These are phyloP conservation scores for Schizophyllum amplum DNA, from an alignment of 1,284 basidiomycete genomes.

Conservation along the genomic window DNA sequence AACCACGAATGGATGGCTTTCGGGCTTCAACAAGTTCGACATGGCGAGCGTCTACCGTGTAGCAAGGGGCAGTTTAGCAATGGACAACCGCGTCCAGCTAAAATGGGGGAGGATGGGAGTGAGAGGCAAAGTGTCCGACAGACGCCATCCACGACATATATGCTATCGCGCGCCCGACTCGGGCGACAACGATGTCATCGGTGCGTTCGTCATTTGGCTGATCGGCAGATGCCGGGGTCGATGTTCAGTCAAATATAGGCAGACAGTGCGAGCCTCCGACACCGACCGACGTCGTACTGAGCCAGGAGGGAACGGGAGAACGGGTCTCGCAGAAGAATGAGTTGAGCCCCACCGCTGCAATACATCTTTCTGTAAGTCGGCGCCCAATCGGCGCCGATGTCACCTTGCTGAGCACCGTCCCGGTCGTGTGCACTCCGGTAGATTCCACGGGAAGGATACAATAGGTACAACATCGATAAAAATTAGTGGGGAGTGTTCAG, in stretches of 20 bases:
- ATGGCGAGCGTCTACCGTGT: background rate
- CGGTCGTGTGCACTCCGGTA: background rate
- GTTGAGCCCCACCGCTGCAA: too few relatives aligned
- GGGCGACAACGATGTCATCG: background rate
- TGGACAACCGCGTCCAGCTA: too few relatives aligned
- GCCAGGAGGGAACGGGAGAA: too few relatives aligned
- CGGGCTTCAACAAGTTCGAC: background rate
- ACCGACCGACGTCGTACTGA: too few relatives aligned
- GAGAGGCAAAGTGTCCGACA: too few relatives aligned
- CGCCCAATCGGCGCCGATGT: too few relatives aligned
- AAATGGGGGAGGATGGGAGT: too few relatives aligned
- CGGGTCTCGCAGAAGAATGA: too few relatives aligned
- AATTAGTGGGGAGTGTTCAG: background rate
- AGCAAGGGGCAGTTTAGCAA: too few relatives aligned
- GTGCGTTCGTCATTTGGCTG: background rate
- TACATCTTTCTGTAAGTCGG: too few relatives aligned
- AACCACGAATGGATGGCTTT: conserved; percentile 5
- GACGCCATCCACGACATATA: too few relatives aligned
- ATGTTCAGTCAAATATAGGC: background rate
- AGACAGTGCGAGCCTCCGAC: background rate
- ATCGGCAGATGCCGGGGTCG: background rate
- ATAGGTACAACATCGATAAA: background rate
- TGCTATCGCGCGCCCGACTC: background rate
- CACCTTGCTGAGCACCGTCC: too few relatives aligned
- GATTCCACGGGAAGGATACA: background rate